Evolutionary conservation across 2,329 filamentous ascomycete species (phyloP).

Genomic region (Calonectria naviculata): DNA sequence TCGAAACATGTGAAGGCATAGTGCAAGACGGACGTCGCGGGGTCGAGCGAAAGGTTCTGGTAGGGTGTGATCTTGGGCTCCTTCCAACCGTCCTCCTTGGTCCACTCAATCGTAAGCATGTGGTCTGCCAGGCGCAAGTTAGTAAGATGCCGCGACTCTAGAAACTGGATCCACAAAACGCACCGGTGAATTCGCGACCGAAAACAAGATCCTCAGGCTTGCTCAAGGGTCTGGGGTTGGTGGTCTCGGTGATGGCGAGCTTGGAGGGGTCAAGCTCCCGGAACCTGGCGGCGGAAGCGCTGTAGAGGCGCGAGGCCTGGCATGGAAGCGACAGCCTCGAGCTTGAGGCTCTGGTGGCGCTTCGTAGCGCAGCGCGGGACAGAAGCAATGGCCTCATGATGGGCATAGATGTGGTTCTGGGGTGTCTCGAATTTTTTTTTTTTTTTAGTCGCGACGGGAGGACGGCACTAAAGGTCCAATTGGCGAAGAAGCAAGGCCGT

Average conservation of each 20-base stretch:
- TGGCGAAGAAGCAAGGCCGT: background rate
- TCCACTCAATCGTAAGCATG: slow-evolving; percentile 97
- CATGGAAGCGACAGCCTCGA: slow-evolving; percentile 48
- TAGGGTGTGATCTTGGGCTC: slow-evolving; percentile 88
- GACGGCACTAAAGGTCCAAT: background rate
- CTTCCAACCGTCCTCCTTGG: slow-evolving; percentile 84
- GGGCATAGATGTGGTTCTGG: slow-evolving; percentile 10
- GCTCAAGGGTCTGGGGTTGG: slow-evolving; percentile 77
- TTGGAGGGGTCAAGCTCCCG: slow-evolving; percentile 81
- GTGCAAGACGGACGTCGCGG: slow-evolving; percentile 96
- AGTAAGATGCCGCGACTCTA: slow-evolving; percentile 9
- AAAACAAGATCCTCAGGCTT: slow-evolving; percentile 89
- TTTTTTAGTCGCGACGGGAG: background rate
- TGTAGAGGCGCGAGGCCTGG: slow-evolving; percentile 55
- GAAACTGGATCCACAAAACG: slow-evolving; percentile 15
- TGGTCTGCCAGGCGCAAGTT: slow-evolving; percentile 72
- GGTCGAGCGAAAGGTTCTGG: slow-evolving; percentile 96
- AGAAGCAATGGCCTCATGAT: slow-evolving; percentile 46
- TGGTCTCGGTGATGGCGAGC: slow-evolving; percentile 80
- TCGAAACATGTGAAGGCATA: slow-evolving; percentile 99
- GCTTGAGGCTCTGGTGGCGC: slow-evolving; percentile 49
- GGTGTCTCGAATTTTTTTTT: background rate
- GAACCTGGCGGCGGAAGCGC: slow-evolving; percentile 65
- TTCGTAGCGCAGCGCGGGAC: slow-evolving; percentile 47
- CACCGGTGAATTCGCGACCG: slow-evolving; percentile 90